phyloP scores from a whole-genome alignment of 1,284 basidiomycete genomes.

The Peniophora sp. region DNA sequence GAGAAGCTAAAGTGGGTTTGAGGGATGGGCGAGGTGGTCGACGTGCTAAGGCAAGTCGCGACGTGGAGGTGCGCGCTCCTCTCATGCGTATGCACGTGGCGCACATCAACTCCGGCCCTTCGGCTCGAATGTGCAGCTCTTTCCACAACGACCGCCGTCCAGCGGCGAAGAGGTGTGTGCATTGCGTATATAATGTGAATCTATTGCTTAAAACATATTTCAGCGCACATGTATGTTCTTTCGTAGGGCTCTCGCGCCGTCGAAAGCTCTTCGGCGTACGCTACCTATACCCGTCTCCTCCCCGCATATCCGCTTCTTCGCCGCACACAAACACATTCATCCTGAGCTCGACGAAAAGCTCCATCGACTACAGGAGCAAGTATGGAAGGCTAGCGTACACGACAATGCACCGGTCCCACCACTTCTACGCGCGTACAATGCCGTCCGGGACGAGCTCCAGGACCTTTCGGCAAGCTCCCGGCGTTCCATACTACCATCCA shows the following conservation, averaged over 20 bases:
- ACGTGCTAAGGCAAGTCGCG: neutral
- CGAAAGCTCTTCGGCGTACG: too few relatives aligned
- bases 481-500: neutral
- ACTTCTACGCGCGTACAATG: neutral
- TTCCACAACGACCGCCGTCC: too few relatives aligned
- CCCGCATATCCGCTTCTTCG: too few relatives aligned
- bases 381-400: neutral
- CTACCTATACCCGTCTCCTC: too few relatives aligned
- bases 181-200: too few relatives aligned
- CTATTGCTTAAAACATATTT: too few relatives aligned
- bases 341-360: neutral
- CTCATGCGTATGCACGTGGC: too few relatives aligned
- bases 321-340: too few relatives aligned
- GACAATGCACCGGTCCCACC: neutral
- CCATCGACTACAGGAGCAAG: neutral
- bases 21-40: constrained; percentile 13
- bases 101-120: too few relatives aligned
- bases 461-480: neutral
- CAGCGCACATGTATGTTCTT: constrained; percentile 22
- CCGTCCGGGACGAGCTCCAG: neutral
- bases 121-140: too few relatives aligned
- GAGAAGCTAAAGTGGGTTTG: constrained; percentile 7
- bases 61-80: constrained; percentile 5
- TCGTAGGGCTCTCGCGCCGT: constrained; percentile 7
- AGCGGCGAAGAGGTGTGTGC: too few relatives aligned